Percentiles rank a stretch among this genome's conserved stretches.
Conservation (phyloP, 1,284 basidiomycete genomes). For the Spongiforma sp. region DNA sequence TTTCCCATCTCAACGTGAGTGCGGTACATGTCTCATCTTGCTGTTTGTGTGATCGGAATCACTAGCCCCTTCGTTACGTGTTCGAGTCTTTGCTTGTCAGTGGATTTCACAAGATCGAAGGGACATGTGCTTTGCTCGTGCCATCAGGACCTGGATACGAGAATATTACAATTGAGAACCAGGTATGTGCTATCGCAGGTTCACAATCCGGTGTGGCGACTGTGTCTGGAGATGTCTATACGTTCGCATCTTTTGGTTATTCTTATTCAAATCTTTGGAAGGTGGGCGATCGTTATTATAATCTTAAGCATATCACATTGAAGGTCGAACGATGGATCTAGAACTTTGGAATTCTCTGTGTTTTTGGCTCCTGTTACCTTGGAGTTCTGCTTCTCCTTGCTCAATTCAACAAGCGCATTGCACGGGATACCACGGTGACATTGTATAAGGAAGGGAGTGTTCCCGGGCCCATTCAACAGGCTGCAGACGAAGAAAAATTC, state of each 20-base stretch:
- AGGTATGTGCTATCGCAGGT: slow-evolving; percentile 60
- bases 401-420: slow-evolving; percentile 42
- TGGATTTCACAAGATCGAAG: slow-evolving; percentile 55
- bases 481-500: slow-evolving; percentile 22
- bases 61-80: slow-evolving; percentile 51
- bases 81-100: slow-evolving; percentile 59
- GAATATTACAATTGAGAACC: slow-evolving; percentile 52
- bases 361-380: slow-evolving; percentile 51
- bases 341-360: slow-evolving; percentile 58
- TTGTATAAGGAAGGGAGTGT: slow-evolving; percentile 48
- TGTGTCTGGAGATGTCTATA: slow-evolving; percentile 26
- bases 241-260: slow-evolving; percentile 65
- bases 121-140: slow-evolving; percentile 58
- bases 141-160: slow-evolving; percentile 60
- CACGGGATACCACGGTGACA: slow-evolving; percentile 37
- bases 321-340: slow-evolving; percentile 14
- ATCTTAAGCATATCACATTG: not conserved
- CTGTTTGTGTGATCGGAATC: not conserved
- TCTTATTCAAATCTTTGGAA: slow-evolving; percentile 66
- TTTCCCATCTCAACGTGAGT: slow-evolving; percentile 62
- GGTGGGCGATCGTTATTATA: slow-evolving; percentile 44
- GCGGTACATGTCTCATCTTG: not conserved
- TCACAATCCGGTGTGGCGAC: slow-evolving; percentile 26
- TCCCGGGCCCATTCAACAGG: not conserved
- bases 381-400: slow-evolving; percentile 53